Evolutionary conservation across 441 rosid genomes (phyloP), one percentile per base, ranked within the genome.

Genomic region (Codiaeum variegatum): DNA sequence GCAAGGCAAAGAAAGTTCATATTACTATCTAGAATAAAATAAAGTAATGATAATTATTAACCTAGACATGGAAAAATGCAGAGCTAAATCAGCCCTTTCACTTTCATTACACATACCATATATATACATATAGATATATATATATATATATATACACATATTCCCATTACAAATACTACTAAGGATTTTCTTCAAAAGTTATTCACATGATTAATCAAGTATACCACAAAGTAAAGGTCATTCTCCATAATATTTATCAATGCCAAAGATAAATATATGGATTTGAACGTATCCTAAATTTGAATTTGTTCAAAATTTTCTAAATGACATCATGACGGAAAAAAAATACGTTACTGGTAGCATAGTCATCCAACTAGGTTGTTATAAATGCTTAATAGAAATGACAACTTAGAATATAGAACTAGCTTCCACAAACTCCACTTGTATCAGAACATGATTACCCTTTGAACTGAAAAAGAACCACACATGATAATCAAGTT

Each of bases 1-100:
- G 59, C 24, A 78, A 67, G 18, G 61, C 78, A 54, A 51, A 76
- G 23, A 75, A 76, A 70, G 60, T 51, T 73, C 5, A 66, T 16
- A 42, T 9, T 40, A 12, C 76, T 66, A 44, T 71, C 19, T 52
- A 52, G 12, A 36, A 74, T 62, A 55, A 60, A 56, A 29, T n/a
- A 36, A 32, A 9, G 12, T 42, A 61, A n/a, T n/a, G n/a, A n/a
- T 3, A 47, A 19, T 6, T n/a, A 34, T 67, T 31, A 59, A 32
- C 64, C 19, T 24, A 36, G 56, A 12, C 34, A 28, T 15, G 19
- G 13, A 36, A 44, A 73, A 34, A 72, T 24, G 23, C 18, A 12
- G 44, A 9, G 10, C 36, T 12, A 46, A 21, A 9, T 13, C 28
- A 23, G 32, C 19, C 18, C 36, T 24, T 42, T 24, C 54, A 68